phyloP scores from a whole-genome alignment of 768 basidiomycete genomes.

The Lactarius sanguifluus region DNA sequence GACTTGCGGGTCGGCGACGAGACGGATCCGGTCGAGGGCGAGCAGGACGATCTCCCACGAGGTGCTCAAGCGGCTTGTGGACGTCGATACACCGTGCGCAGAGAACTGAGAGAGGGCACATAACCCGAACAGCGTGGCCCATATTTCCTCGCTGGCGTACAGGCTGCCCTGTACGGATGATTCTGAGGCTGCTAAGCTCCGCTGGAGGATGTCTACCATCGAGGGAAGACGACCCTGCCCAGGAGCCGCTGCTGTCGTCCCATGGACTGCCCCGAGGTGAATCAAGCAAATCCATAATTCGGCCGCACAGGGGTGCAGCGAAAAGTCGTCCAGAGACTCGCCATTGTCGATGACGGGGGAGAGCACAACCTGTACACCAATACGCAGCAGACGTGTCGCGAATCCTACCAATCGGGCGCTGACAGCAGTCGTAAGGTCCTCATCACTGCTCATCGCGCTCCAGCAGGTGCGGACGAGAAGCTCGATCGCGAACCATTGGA shows the following conservation, averaged over 20 bases:
- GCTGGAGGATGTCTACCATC: slow-evolving; percentile 36
- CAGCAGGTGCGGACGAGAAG: slow-evolving; percentile 20
- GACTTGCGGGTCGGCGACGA: slow-evolving; percentile 47
- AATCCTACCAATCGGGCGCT: slow-evolving; percentile 13
- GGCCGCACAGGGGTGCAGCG: slow-evolving; percentile 45
- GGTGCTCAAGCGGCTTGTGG: slow-evolving; percentile 44
- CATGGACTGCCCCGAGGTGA: slow-evolving; percentile 38
- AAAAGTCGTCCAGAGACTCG: slow-evolving; percentile 39
- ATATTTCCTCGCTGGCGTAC: slow-evolving; percentile 63
- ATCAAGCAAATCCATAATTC: slow-evolving; percentile 78
- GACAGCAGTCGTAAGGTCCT: slow-evolving; percentile 15
- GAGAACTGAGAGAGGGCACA: slow-evolving; percentile 82
- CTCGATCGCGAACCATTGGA: slow-evolving; percentile 28
- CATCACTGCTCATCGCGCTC: not conserved
- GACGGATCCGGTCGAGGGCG: slow-evolving; percentile 59
- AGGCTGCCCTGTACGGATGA: slow-evolving; percentile 35
- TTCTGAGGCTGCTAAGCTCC: slow-evolving; percentile 35
- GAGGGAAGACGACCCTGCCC: slow-evolving; percentile 46
- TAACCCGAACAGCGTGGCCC: slow-evolving; percentile 67
- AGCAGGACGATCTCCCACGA: slow-evolving; percentile 65
- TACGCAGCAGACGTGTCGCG: slow-evolving; percentile 45
- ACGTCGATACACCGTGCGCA: slow-evolving; percentile 45
- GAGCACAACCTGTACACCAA: slow-evolving; percentile 52
- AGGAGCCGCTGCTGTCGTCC: slow-evolving; percentile 22
- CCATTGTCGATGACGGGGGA: slow-evolving; percentile 39